These are phyloP conservation scores for Phanerochaete sordida DNA, from an alignment of 768 basidiomycete genomes.

Conservation along the genomic window DNA sequence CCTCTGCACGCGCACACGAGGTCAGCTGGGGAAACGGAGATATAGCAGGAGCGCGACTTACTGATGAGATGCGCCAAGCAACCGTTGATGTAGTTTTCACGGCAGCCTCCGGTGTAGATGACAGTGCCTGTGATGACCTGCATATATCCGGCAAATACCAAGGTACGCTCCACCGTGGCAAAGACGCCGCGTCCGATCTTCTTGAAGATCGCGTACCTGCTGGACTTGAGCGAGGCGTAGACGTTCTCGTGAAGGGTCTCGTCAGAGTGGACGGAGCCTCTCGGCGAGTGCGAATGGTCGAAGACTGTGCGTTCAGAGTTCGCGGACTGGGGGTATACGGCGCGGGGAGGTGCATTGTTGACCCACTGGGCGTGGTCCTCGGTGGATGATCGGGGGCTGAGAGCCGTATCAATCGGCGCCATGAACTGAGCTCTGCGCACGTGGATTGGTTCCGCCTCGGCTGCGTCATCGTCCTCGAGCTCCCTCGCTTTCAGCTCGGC, in stretches of 20 bases:
- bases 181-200: constrained; percentile 49
- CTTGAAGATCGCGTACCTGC: constrained; percentile 24
- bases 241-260: constrained; percentile 48
- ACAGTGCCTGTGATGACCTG: constrained; percentile 68
- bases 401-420: constrained; percentile 22
- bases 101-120: constrained; percentile 85
- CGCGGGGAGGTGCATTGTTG: constrained; percentile 38
- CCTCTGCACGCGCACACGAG: constrained; percentile 46
- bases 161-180: constrained; percentile 51
- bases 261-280: constrained; percentile 45
- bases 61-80: constrained; percentile 93
- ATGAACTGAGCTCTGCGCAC: constrained; percentile 18
- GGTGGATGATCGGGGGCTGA: constrained; percentile 18
- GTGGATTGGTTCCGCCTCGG: constrained; percentile 10
- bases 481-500: constrained; percentile 35
- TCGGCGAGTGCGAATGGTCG: constrained; percentile 36
- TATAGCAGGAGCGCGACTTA: constrained; percentile 23
- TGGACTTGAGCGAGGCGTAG: constrained; percentile 7
- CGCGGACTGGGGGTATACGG: constrained; percentile 41
- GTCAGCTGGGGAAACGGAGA: constrained; percentile 6
- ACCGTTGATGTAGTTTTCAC: constrained; percentile 72
- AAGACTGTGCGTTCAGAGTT: constrained; percentile 54
- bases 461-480: constrained; percentile 12
- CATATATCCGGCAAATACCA: constrained; percentile 71
- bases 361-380: constrained; percentile 52